Conservation (phyloP, 2,329 filamentous ascomycete genomes). For the Diaporthe helianthi region DNA sequence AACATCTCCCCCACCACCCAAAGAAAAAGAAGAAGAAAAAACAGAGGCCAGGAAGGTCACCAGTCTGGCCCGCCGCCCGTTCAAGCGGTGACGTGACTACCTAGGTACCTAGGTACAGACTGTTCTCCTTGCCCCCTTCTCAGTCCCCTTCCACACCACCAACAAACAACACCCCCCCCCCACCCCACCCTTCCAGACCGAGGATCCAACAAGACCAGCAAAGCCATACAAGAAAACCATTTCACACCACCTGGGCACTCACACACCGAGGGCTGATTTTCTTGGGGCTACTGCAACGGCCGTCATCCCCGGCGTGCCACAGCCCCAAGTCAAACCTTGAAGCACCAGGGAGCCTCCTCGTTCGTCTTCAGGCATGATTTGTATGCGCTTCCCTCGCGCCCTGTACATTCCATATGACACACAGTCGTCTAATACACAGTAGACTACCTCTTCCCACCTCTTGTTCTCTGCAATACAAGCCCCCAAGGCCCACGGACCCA, state of each 20-base stretch:
- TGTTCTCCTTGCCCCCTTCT: slow-evolving; percentile 9
- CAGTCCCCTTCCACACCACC: not conserved
- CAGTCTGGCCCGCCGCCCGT: slow-evolving; percentile 6
- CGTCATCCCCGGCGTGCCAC: slow-evolving; percentile 24
- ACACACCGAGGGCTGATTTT: slow-evolving; percentile 16
- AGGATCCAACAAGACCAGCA: slow-evolving; percentile 7
- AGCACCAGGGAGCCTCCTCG: slow-evolving; percentile 25
- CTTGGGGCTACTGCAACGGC: slow-evolving; percentile 31
- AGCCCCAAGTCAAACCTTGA: slow-evolving; percentile 16
- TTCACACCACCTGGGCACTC: slow-evolving; percentile 21
- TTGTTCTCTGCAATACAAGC: not conserved
- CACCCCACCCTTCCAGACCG: not conserved
- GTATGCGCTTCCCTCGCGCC: slow-evolving; percentile 24
- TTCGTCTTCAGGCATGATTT: not conserved
- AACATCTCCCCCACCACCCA: not conserved
- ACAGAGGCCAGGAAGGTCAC: not conserved
- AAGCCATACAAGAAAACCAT: not conserved
- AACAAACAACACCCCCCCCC: too few relatives aligned
- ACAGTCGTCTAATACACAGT: slow-evolving; percentile 26
- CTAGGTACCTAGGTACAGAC: too few relatives aligned
- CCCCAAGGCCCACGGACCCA: not conserved
- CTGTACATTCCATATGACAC: slow-evolving; percentile 8
- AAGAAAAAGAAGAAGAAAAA: not conserved
- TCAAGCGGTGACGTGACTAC: slow-evolving; percentile 23
- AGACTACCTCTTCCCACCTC: slow-evolving; percentile 29